phyloP scores from a whole-genome alignment of 495 filamentous ascomycete species.

The Neurospora discreta region DNA sequence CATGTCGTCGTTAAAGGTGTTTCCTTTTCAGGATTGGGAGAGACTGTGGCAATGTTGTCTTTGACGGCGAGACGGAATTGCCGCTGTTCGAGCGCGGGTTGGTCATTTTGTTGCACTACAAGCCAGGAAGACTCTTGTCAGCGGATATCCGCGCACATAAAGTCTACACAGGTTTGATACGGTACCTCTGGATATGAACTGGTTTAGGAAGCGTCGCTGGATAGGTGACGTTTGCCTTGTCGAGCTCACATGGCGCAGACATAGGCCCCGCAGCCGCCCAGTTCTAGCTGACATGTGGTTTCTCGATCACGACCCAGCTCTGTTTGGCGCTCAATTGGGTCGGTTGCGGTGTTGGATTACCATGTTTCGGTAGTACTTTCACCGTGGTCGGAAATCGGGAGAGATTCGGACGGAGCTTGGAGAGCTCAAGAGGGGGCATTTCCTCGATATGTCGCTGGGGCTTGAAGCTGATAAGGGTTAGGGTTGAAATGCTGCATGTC shows the following conservation, averaged over 20 bases:
- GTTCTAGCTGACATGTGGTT: slow-evolving; percentile 14
- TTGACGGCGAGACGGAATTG: slow-evolving; percentile 56
- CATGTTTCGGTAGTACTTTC: background rate
- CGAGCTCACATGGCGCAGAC: slow-evolving; percentile 10
- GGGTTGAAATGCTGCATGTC: background rate
- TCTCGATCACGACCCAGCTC: background rate
- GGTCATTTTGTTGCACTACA: background rate
- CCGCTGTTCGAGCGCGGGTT: background rate
- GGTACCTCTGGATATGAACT: slow-evolving; percentile 18
- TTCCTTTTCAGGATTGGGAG: slow-evolving; percentile 16
- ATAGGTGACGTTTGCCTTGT: background rate
- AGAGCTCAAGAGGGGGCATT: background rate
- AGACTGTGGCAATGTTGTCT: slow-evolving; percentile 72
- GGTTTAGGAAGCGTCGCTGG: slow-evolving; percentile 21
- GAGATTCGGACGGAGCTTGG: background rate
- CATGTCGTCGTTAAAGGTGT: slow-evolving; percentile 58
- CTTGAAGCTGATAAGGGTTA: background rate
- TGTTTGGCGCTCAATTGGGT: slow-evolving; percentile 4
- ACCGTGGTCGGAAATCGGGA: background rate
- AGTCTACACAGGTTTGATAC: background rate
- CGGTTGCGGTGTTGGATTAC: background rate
- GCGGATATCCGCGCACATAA: background rate
- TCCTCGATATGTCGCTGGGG: background rate
- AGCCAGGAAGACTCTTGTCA: background rate
- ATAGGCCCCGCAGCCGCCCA: slow-evolving; percentile 11